Evolutionary conservation across 2,329 filamentous ascomycete genomes (phyloP).

Genomic region (Alternaria alternata): DNA sequence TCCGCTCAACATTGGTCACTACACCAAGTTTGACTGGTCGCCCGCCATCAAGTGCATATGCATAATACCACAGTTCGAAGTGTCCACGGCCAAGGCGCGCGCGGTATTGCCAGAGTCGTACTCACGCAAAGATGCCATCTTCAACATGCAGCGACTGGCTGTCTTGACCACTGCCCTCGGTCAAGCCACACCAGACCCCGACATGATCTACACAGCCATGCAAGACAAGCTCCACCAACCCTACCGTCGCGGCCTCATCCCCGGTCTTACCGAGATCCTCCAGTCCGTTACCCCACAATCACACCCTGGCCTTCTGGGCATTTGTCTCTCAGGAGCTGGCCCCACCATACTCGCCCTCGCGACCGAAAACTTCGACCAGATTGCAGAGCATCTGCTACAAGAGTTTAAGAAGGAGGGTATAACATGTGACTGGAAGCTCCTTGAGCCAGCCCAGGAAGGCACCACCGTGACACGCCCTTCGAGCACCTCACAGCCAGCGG

Average conservation of each 20-base stretch:
- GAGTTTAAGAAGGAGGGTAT: constrained; percentile 78
- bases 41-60: constrained; percentile 95
- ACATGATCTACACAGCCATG: constrained; percentile 97
- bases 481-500: constrained; percentile 25
- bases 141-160: constrained; percentile 94
- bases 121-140: constrained; percentile 83
- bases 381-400: constrained; percentile 79
- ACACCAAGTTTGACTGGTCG: constrained; percentile 94
- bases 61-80: constrained; percentile 95
- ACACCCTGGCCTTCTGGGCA: constrained; percentile 87
- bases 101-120: constrained; percentile 84
- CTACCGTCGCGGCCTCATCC: constrained; percentile 90
- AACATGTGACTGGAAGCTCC: constrained; percentile 82
- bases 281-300: constrained; percentile 87
- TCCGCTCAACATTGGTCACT: constrained; percentile 92
- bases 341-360: constrained; percentile 94
- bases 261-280: constrained; percentile 88
- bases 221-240: constrained; percentile 98
- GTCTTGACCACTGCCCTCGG: constrained; percentile 89
- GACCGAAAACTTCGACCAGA: constrained; percentile 86
- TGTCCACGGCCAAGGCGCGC: constrained; percentile 90
- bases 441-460: constrained; percentile 84
- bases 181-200: constrained; percentile 86
- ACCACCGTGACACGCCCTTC: constrained; percentile 51
- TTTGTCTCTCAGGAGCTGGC: constrained; percentile 93